A percentile compares a stretch with the other conserved stretches of the same genome.
Evolutionary conservation across 768 basidiomycete genomes (phyloP).

Genomic region (Podaxis carcinomalis): DNA sequence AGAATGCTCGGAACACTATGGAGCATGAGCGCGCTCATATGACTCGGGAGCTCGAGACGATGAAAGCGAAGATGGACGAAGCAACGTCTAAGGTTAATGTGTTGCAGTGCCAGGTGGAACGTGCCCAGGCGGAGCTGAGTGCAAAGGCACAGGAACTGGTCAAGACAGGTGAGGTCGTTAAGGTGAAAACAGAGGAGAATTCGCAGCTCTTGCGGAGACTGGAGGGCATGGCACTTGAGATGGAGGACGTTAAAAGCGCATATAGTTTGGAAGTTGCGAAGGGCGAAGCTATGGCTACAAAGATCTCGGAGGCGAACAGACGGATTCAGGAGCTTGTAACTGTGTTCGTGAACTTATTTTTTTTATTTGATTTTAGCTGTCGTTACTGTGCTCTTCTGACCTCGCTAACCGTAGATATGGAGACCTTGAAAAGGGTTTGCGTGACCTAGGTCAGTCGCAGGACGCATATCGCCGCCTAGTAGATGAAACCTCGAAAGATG

Average conservation of each 20-base stretch:
- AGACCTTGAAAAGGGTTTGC: not conserved
- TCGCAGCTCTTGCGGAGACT: not conserved
- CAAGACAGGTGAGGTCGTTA: not conserved
- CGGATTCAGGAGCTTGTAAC: not conserved
- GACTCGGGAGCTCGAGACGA: not conserved
- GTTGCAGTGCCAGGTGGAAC: not conserved
- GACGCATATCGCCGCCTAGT: not conserved
- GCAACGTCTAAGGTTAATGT: not conserved
- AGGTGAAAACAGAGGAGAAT: conserved; percentile 1
- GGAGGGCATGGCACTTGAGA: not conserved
- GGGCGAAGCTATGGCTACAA: not conserved
- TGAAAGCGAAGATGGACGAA: not conserved
- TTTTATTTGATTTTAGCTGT: not conserved
- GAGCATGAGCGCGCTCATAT: not conserved
- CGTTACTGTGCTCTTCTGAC: not conserved
- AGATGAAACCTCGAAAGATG: not conserved
- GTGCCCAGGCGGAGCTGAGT: not conserved
- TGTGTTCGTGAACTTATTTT: not conserved
- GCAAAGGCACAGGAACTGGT: not conserved
- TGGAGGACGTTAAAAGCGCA: not conserved
- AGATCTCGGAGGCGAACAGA: not conserved
- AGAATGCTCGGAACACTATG: not conserved
- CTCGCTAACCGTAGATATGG: not conserved
- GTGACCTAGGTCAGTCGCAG: not conserved
- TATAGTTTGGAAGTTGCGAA: conserved; percentile 3